These are phyloP conservation scores for Lichenothelia convexa DNA, from an alignment of 495 filamentous ascomycete genomes.

Conservation along the genomic window DNA sequence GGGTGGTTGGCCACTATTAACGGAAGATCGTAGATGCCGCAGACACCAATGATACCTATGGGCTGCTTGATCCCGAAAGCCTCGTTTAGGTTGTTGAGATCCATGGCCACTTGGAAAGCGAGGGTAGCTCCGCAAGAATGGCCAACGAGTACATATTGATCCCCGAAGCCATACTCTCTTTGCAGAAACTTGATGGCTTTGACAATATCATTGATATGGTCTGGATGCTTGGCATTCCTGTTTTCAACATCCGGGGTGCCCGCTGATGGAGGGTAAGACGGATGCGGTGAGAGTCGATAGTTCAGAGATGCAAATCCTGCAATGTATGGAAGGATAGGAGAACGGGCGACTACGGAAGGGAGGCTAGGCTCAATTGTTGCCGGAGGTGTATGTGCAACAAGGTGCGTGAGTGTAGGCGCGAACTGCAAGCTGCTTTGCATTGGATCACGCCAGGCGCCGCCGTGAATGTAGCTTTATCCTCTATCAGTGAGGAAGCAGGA, in stretches of 20 bases:
- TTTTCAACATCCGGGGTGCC: constrained; percentile 12
- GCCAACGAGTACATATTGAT: constrained; percentile 46
- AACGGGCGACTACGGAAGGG: not conserved
- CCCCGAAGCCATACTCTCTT: constrained; percentile 19
- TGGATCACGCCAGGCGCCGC: constrained; percentile 80
- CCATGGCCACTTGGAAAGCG: constrained; percentile 48
- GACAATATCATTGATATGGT: constrained; percentile 54
- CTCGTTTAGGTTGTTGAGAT: not conserved
- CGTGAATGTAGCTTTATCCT: constrained; percentile 78
- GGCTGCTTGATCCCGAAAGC: constrained; percentile 14
- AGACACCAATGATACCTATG: constrained; percentile 37
- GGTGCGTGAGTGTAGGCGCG: constrained; percentile 25
- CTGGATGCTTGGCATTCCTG: constrained; percentile 44
- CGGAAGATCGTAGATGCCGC: constrained; percentile 48
- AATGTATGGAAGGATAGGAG: constrained; percentile 24
- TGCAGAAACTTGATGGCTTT: constrained; percentile 43
- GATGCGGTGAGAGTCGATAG: constrained; percentile 66
- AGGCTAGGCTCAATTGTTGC: constrained; percentile 1
- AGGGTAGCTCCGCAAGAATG: constrained; percentile 64
- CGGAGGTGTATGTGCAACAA: constrained; percentile 17
- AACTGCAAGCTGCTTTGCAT: constrained; percentile 33
- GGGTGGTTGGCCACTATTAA: constrained; percentile 30
- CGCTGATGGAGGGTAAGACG: constrained; percentile 24
- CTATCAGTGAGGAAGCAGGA: no score
- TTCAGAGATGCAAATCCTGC: constrained; percentile 53